Conservation (phyloP, 331 rosid genomes). For the Acacia pycnantha region DNA sequence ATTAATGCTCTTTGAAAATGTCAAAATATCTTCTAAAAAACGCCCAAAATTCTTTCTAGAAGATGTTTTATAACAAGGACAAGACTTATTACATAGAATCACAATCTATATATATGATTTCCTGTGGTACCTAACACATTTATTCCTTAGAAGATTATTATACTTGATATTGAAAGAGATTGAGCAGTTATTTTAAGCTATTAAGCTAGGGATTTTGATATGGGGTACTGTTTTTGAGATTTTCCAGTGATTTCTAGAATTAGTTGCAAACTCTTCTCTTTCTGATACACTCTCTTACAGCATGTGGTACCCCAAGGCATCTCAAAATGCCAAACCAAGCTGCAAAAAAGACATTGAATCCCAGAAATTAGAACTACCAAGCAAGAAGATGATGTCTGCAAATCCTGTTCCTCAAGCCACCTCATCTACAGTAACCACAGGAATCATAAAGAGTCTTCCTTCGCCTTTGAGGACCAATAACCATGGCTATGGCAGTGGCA, state of each 20-base stretch:
- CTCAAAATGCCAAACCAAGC: conserved; percentile 26
- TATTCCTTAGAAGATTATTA: not conserved
- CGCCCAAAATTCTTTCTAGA: too few species aligned
- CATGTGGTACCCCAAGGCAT: conserved; percentile 28
- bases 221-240: not conserved
- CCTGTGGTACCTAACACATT: not conserved
- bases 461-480: conserved; percentile 33
- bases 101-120: not conserved
- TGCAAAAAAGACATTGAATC: conserved; percentile 29
- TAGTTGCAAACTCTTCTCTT: not conserved
- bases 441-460: conserved; percentile 29
- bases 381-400: conserved; percentile 24
- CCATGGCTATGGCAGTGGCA: conserved; percentile 37
- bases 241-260: not conserved
- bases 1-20: too few species aligned
- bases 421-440: conserved; percentile 1
- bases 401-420: conserved; percentile 35
- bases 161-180: not conserved
- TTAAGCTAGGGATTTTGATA: not conserved
- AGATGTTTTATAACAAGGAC: too few species aligned
- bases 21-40: too few species aligned
- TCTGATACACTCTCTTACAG: conserved; percentile 19
- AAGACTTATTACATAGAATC: not conserved
- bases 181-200: not conserved
- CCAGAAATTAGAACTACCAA: conserved; percentile 15